A percentile compares a stretch with the other conserved stretches of the same genome.
These are phyloP conservation scores for Fusarium agapanthi DNA, from an alignment of 2,329 filamentous ascomycete species.

Conservation along the genomic window DNA sequence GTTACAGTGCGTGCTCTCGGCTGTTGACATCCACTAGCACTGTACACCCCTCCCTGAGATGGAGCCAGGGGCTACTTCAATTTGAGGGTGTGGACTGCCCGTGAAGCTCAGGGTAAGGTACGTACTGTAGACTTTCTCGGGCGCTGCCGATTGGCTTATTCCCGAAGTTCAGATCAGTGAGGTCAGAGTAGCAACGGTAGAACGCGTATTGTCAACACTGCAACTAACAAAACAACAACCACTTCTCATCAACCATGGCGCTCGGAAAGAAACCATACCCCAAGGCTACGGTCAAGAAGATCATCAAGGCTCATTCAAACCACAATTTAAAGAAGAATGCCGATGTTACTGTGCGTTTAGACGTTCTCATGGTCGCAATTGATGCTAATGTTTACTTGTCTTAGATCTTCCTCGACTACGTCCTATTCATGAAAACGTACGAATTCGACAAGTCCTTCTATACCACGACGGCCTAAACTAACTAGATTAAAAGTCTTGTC, in stretches of 20 bases:
- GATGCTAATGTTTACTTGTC: conserved; percentile 38
- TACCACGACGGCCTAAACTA: not conserved
- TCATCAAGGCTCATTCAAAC: conserved; percentile 87
- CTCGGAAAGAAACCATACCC: conserved; percentile 79
- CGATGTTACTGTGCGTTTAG: conserved; percentile 75
- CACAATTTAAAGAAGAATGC: conserved; percentile 84
- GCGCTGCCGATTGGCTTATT: conserved; percentile 37
- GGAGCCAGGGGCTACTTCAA: not conserved
- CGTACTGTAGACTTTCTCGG: conserved; percentile 29
- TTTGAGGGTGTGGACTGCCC: not conserved
- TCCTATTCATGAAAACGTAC: conserved; percentile 78
- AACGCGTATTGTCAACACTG: conserved; percentile 40
- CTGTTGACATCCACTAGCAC: conserved; percentile 4
- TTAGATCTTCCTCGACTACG: conserved; percentile 85
- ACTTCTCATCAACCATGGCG: conserved; percentile 41
- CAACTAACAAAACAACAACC: conserved; percentile 22
- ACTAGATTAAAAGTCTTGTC: conserved; percentile 65
- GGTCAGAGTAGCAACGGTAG: conserved; percentile 31
- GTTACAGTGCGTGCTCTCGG: conserved; percentile 33
- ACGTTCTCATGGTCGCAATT: conserved; percentile 17
- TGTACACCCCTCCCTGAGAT: conserved; percentile 31
- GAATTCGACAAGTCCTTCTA: conserved; percentile 15
- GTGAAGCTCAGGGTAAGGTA: conserved; percentile 14
- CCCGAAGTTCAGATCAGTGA: conserved; percentile 23
- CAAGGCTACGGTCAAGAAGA: conserved; percentile 84